These are phyloP conservation scores for Wolfiporia cocos DNA, from an alignment of 1,284 basidiomycete species.

Conservation along the genomic window DNA sequence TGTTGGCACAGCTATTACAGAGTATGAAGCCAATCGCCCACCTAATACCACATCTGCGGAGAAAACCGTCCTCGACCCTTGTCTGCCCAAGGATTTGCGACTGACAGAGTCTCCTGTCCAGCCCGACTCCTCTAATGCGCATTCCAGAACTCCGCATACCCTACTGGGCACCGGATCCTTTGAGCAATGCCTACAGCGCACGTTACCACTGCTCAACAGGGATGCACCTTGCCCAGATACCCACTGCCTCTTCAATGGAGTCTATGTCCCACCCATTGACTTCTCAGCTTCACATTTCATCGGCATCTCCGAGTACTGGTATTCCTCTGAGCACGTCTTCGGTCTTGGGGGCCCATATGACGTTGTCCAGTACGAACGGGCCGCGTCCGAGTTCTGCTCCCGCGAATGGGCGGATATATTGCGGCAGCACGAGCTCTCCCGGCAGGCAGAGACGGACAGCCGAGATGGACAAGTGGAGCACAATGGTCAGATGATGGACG, in stretches of 20 bases:
- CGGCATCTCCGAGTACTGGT: conserved; percentile 99
- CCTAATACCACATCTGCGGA: conserved; percentile 17
- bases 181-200: conserved; percentile 71
- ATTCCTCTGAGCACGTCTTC: conserved; percentile 95
- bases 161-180: conserved; percentile 92
- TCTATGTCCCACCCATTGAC: conserved; percentile 89
- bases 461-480: conserved; percentile 55
- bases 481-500: conserved; percentile 52
- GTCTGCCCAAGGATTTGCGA: conserved; percentile 76
- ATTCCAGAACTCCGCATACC: conserved; percentile 45
- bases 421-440: conserved; percentile 55
- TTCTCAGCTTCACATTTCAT: conserved; percentile 92
- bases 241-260: conserved; percentile 96
- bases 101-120: conserved; percentile 49
- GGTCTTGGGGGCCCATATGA: conserved; percentile 94
- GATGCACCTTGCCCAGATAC: conserved; percentile 75
- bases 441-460: conserved; percentile 38
- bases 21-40: conserved; percentile 39
- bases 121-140: conserved; percentile 31
- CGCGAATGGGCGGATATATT: conserved; percentile 79
- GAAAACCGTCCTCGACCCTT: conserved; percentile 75
- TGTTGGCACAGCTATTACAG: conserved; percentile 58
- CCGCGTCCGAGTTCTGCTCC: conserved; percentile 83
- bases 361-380: conserved; percentile 92
- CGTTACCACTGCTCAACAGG: conserved; percentile 83